Conservation (phyloP, 176 grass and related monocot species). For the Musa troglodytarum region DNA sequence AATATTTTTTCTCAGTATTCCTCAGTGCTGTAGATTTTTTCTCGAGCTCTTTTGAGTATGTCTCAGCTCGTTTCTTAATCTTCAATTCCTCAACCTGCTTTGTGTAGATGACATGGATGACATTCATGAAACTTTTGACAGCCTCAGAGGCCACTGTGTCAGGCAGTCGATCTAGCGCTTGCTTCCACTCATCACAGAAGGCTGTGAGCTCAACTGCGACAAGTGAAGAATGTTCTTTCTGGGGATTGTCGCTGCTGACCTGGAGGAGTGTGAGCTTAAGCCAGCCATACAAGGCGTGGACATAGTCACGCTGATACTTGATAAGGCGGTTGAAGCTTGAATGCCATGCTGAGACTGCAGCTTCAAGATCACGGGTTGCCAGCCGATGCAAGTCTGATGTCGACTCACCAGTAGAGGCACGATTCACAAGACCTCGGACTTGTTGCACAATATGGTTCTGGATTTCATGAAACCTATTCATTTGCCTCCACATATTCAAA, state of each 20-base stretch:
- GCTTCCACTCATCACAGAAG: constrained; percentile 98
- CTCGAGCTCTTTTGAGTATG: constrained; percentile 76
- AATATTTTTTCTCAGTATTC: constrained; percentile 92
- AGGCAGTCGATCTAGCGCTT: constrained; percentile 85
- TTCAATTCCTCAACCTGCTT: constrained; percentile 95
- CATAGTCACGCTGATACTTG: constrained; percentile 81
- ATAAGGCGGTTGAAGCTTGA: constrained; percentile 78
- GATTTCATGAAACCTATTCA: constrained; percentile 85
- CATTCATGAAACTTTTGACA: constrained; percentile 88
- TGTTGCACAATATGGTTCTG: constrained; percentile 93
- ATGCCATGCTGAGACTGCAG: constrained; percentile 84
- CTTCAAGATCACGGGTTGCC: constrained; percentile 85
- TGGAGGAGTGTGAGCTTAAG: constrained; percentile 82
- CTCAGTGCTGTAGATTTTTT: constrained; percentile 81
- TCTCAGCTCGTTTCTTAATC: constrained; percentile 78
- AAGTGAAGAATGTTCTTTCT: constrained; percentile 56
- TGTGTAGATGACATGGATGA: constrained; percentile 91
- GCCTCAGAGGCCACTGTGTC: constrained; percentile 89
- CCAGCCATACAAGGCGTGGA: constrained; percentile 83
- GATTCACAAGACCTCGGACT: constrained; percentile 84
- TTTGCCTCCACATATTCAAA: constrained; percentile 91
- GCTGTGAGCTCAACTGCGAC: constrained; percentile 71
- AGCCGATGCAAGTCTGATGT: constrained; percentile 91
- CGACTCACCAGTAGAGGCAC: constrained; percentile 54
- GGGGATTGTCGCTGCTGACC: constrained; percentile 52